A percentile compares a stretch with the other conserved stretches of the same genome.
These are phyloP conservation scores for Clausena lansium DNA, from an alignment of 345 rosid species.

Conservation along the genomic window DNA sequence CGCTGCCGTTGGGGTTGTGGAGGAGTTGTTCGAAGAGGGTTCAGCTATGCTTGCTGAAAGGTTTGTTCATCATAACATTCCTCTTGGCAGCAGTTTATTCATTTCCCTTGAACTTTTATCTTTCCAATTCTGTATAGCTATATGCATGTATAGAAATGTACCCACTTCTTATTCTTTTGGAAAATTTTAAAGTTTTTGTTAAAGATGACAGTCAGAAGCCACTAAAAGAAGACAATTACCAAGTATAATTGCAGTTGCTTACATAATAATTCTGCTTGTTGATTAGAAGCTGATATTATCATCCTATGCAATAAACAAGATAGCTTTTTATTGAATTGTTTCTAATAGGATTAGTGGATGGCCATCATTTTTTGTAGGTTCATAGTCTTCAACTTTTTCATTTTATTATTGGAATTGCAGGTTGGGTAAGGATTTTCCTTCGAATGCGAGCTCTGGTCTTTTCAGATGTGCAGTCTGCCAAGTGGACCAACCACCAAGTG, in stretches of 20 bases:
- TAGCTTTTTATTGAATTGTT: neutral
- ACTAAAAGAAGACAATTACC: neutral
- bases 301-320: neutral
- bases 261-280: neutral
- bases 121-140: neutral
- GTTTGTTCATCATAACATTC: constrained; percentile 30
- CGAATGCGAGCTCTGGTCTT: constrained; percentile 49
- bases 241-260: neutral
- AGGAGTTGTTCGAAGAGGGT: constrained; percentile 99
- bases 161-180: neutral
- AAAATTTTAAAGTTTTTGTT: neutral
- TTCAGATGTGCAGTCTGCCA: constrained; percentile 98
- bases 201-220: neutral
- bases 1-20: constrained; percentile 89
- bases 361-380: neutral
- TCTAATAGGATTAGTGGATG: too few species aligned
- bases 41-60: constrained; percentile 96
- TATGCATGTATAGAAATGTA: neutral
- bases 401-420: constrained; percentile 45
- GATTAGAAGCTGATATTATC: neutral
- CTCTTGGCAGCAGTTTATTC: neutral
- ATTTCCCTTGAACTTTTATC: neutral
- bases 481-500: constrained; percentile 69
- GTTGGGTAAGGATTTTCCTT: constrained; percentile 74
- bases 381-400: neutral